Percentiles rank a stretch among this genome's conserved stretches.
Evolutionary conservation across 108 stramenopile genomes (phyloP).

Genomic region (Cyclotella sp.): DNA sequence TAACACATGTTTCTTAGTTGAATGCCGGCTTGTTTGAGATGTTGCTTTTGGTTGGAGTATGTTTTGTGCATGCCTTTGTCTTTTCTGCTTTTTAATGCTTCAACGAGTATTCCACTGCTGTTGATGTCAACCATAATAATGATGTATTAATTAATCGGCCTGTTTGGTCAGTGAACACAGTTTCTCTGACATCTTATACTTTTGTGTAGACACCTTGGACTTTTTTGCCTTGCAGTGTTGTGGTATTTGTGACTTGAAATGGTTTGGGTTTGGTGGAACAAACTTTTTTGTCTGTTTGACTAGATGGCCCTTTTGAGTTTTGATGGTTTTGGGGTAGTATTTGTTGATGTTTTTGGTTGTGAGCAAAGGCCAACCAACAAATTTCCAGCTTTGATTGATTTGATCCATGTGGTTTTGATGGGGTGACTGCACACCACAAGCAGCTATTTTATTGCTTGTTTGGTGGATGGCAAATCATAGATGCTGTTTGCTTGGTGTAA

Average conservation of each 20-base stretch:
- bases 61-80: background rate
- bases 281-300: background rate
- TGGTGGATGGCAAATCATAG: too few relatives aligned
- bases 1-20: background rate
- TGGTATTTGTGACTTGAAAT: background rate
- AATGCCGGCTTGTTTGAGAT: background rate
- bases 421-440: background rate
- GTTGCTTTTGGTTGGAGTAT: background rate
- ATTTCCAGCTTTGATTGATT: constrained; percentile 19
- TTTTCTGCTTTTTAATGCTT: background rate
- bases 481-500: background rate
- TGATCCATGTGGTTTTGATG: too few relatives aligned
- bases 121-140: too few relatives aligned
- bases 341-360: background rate
- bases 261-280: too few relatives aligned
- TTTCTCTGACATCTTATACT: too few relatives aligned
- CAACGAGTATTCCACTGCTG: too few relatives aligned
- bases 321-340: too few relatives aligned
- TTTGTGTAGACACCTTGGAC: background rate
- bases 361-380: background rate
- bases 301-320: background rate
- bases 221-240: background rate
- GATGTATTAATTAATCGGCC: background rate
- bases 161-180: background rate
- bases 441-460: background rate